Evolutionary conservation across 2,329 filamentous ascomycete species (phyloP), one percentile per base, ranked within the genome.

Genomic region (Penicillium crustosum): DNA sequence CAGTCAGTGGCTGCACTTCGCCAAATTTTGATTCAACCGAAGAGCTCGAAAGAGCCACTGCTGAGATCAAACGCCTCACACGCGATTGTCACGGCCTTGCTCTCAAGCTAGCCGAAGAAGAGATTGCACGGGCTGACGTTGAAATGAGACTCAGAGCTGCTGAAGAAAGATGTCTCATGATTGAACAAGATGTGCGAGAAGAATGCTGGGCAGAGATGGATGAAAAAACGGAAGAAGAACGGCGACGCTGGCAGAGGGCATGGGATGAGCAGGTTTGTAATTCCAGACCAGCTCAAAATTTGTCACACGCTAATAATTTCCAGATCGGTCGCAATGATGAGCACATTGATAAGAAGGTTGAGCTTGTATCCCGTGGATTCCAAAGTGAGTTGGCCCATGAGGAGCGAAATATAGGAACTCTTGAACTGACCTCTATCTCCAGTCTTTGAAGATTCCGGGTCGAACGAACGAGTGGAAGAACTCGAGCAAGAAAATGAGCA

Each of bases 141-240:
- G 92, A 97, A 70, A 83, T 87, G 2, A 88, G 88, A 62, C 83
- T 93, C 61, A 79, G 86, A 38, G 86, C 86, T 4, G 86, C 83
- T 1, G 83, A 86, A 69, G 79, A 82, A 52, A 80, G 79, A 65
- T 81, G 90, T 76, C 84, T 90, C 43, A 86, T 90, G 51, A 79
- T 96, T 13, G 94, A 99, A 72, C 87, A 90, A 66, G 88, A 89
- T 6, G 85, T 97, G 31, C 87, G 94, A 23, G 93, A 97, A 69
- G 93, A 97, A 65, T 93, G 93, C 66, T 93, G 87, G 65, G 81
- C 79, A 2, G 94, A 97, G 69, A 95, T 96, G 79, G 94, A 99
- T 69, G 80, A 84, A 58, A 84, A 86, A 12, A 82, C 97, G 47
- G 84, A 86, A 21, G 78, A 87, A 13, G 92, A 97, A 72, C 85